Conservation (phyloP, 2,329 filamentous ascomycete species). For the Apiospora malaysiana region DNA sequence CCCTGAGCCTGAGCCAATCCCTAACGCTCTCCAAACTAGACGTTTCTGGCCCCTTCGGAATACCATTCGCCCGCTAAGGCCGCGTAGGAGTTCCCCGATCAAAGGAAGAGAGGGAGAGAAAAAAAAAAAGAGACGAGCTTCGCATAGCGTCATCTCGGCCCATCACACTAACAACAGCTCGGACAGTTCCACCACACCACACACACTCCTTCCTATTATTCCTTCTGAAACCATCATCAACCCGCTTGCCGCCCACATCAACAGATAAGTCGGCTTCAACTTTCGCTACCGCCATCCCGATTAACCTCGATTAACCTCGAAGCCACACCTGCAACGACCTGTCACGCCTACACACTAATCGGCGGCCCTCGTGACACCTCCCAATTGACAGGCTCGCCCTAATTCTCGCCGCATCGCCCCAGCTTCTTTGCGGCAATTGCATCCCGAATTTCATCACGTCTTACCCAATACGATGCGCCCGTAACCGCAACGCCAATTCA, state of each 20-base stretch:
- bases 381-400: conserved; percentile 7
- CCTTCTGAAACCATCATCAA: conserved; percentile 6
- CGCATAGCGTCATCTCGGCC: conserved; percentile 9
- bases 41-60: neutral
- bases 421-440: conserved; percentile 9
- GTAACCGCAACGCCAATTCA: conserved; percentile 50
- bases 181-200: conserved; percentile 11
- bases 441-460: neutral
- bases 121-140: neutral
- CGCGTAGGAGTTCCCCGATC: conserved; percentile 15
- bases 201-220: conserved; percentile 16
- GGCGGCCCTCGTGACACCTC: conserved; percentile 3
- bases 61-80: conserved; percentile 1
- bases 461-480: conserved; percentile 32
- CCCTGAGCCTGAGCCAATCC: neutral
- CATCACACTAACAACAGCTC: conserved; percentile 1
- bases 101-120: neutral
- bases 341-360: neutral
- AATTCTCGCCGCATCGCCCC: neutral
- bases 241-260: conserved; percentile 4
- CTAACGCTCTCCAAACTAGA: neutral
- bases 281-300: conserved; percentile 10
- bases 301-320: conserved; percentile 4
- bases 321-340: conserved; percentile 8
- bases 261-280: neutral